These are phyloP conservation scores for Knoxdaviesia capensis DNA, from an alignment of 2,329 filamentous ascomycete species.

Conservation along the genomic window DNA sequence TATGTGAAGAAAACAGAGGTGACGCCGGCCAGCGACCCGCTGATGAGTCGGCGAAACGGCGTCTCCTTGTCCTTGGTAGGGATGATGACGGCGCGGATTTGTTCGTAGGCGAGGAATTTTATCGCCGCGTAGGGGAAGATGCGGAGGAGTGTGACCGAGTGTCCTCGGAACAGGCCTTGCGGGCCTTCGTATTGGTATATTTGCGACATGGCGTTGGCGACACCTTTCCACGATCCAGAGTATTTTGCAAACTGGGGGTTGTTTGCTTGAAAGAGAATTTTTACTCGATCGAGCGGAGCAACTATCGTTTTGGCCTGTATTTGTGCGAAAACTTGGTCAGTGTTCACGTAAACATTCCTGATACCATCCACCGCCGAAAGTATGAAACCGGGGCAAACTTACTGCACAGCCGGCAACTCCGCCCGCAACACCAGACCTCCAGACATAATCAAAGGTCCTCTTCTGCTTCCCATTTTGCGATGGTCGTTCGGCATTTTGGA, in stretches of 20 bases:
- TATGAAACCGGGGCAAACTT: constrained; percentile 14
- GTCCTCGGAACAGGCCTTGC: constrained; percentile 70
- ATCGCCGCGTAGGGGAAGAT: constrained; percentile 97
- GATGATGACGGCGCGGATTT: constrained; percentile 69
- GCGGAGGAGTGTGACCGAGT: constrained; percentile 80
- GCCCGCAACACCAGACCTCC: constrained; percentile 69
- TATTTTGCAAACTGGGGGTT: constrained; percentile 92
- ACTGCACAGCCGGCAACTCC: constrained; percentile 85
- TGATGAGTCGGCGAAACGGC: constrained; percentile 50
- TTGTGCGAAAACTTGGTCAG: neutral
- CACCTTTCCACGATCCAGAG: constrained; percentile 69
- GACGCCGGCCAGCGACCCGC: constrained; percentile 60
- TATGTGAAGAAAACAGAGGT: constrained; percentile 94
- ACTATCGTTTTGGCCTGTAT: constrained; percentile 81
- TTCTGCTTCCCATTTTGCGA: constrained; percentile 25
- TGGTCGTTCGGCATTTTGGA: constrained; percentile 23
- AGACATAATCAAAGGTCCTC: constrained; percentile 63
- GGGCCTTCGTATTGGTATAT: constrained; percentile 61
- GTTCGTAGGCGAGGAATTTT: constrained; percentile 96
- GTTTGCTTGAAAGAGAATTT: constrained; percentile 93
- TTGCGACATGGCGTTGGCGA: constrained; percentile 61
- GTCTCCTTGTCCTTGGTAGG: constrained; percentile 56
- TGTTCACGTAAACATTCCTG: constrained; percentile 1
- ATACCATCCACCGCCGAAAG: neutral
- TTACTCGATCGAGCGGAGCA: constrained; percentile 88